phyloP scores from a whole-genome alignment of 305 asterid species.

The Fraxinus paxiana region DNA sequence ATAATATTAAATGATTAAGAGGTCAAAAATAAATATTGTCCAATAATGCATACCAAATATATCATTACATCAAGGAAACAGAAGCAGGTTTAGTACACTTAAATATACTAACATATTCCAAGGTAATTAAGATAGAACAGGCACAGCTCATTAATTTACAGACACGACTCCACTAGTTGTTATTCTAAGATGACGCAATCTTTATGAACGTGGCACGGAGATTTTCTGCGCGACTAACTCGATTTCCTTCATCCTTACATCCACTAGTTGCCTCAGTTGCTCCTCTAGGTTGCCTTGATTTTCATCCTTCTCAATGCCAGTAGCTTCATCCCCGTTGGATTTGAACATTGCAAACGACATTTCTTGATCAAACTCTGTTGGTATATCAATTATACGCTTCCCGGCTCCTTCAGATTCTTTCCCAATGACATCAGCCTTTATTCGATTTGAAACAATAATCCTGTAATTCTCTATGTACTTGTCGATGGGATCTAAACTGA shows the following conservation, averaged over 20 bases:
- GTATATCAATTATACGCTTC: conserved; percentile 63
- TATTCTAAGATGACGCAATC: neutral
- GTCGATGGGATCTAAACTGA: conserved; percentile 46
- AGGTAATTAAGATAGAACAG: neutral
- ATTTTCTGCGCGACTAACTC: conserved; percentile 56
- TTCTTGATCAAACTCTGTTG: conserved; percentile 60
- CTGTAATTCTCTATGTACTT: conserved; percentile 52
- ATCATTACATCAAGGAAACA: neutral
- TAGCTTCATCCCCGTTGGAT: conserved; percentile 36
- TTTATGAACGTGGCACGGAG: conserved; percentile 18
- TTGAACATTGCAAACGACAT: conserved; percentile 79
- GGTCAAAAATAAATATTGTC: neutral
- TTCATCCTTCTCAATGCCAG: conserved; percentile 42
- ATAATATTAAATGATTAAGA: neutral
- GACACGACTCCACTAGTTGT: neutral
- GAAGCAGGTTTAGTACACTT: neutral
- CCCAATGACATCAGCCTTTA: conserved; percentile 70
- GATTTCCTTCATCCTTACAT: conserved; percentile 64
- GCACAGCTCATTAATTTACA: neutral
- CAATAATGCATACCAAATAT: neutral
- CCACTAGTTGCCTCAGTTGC: conserved; percentile 58
- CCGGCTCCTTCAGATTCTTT: conserved; percentile 61
- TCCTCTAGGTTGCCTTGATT: conserved; percentile 49
- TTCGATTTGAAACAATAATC: conserved; percentile 43
- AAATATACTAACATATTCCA: neutral